These are phyloP conservation scores for Mycena venus DNA, from an alignment of 768 basidiomycete genomes.

Conservation along the genomic window DNA sequence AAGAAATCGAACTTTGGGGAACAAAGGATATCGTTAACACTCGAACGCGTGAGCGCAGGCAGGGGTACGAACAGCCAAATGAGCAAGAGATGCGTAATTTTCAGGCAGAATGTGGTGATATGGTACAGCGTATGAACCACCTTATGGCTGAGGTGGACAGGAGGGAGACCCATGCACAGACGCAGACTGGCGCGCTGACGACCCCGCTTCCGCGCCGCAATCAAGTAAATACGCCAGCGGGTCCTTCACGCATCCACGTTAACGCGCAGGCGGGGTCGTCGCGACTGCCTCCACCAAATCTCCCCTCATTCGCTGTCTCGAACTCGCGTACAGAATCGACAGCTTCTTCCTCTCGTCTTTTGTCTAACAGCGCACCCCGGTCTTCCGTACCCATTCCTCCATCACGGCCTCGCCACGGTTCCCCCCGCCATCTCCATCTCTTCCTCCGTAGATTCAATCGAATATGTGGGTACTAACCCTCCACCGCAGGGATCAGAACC, in stretches of 20 bases:
- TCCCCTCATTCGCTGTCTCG: neutral
- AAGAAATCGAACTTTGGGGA: slow-evolving; percentile 15
- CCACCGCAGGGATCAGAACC: neutral
- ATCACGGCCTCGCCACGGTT: neutral
- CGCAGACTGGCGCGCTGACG: neutral
- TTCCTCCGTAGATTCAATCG: neutral
- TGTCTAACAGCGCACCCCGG: too few relatives aligned
- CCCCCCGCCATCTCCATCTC: neutral
- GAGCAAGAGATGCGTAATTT: neutral
- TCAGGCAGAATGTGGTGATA: neutral
- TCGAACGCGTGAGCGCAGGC: slow-evolving; percentile 17
- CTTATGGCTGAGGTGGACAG: slow-evolving; percentile 1
- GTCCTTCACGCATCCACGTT: slow-evolving; percentile 9
- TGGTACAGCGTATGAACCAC: neutral
- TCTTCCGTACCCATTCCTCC: neutral
- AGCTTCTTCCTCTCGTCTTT: neutral
- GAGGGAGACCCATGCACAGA: neutral
- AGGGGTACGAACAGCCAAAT: neutral
- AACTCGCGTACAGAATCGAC: neutral
- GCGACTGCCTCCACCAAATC: neutral
- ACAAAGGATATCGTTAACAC: slow-evolving; percentile 17
- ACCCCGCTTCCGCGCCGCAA: neutral
- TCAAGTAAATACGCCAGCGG: slow-evolving; percentile 19
- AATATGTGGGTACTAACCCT: neutral
- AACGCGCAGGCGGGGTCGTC: slow-evolving; percentile 26